Evolutionary conservation across 768 basidiomycete genomes (phyloP).

Genomic region (Cystobasidium ongulense): DNA sequence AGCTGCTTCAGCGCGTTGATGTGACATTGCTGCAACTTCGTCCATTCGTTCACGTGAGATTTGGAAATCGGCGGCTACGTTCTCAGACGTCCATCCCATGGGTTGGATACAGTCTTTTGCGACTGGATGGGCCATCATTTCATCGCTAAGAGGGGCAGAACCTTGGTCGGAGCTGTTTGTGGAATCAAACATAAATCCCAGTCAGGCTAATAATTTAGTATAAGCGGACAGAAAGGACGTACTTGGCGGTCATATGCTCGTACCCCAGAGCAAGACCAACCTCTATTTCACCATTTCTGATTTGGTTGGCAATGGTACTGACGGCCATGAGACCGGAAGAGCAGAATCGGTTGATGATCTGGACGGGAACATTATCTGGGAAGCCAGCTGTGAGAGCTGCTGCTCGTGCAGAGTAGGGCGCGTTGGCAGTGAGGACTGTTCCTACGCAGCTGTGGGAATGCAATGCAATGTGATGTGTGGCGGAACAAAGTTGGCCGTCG

Average conservation of each 20-base stretch:
- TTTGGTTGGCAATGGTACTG: conserved; percentile 71
- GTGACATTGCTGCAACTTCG: conserved; percentile 71
- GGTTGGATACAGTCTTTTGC: conserved; percentile 62
- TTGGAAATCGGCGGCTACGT: conserved; percentile 68
- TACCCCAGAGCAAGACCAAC: conserved; percentile 80
- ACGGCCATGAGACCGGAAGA: conserved; percentile 77
- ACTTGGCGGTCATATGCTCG: conserved; percentile 67
- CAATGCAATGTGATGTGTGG: background rate
- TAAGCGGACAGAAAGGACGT: conserved; percentile 24
- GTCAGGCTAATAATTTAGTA: background rate
- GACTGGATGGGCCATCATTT: conserved; percentile 58
- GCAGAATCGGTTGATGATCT: conserved; percentile 85
- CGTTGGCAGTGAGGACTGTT: conserved; percentile 45
- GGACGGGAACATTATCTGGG: conserved; percentile 56
- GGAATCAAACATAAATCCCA: conserved; percentile 33
- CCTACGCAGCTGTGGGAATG: conserved; percentile 54
- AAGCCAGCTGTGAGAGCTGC: conserved; percentile 67
- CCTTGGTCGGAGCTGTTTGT: conserved; percentile 59
- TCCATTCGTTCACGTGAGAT: conserved; percentile 73
- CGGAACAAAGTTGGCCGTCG: background rate
- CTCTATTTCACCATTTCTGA: conserved; percentile 69
- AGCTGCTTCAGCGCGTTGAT: conserved; percentile 72
- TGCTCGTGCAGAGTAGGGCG: conserved; percentile 59
- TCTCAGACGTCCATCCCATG: conserved; percentile 81
- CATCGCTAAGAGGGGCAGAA: conserved; percentile 58